Evolutionary conservation across 345 rosid genomes (phyloP).

Genomic region (Boechera divaricarpa): DNA sequence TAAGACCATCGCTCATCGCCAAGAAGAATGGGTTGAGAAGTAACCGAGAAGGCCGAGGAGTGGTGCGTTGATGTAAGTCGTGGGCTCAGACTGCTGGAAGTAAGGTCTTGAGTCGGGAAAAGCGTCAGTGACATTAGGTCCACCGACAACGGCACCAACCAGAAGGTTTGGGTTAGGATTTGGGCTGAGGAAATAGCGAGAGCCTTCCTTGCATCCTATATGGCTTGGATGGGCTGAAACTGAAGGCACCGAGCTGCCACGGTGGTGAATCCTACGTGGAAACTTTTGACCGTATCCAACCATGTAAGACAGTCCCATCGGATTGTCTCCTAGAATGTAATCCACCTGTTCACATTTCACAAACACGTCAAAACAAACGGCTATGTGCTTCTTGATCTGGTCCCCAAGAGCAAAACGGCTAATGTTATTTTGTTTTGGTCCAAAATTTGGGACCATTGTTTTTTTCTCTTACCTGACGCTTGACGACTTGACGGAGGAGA

Average conservation of each 20-base stretch:
- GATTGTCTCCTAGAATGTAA: constrained; percentile 94
- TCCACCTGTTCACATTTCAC: constrained; percentile 63
- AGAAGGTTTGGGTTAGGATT: constrained; percentile 82
- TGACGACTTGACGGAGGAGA: constrained; percentile 62
- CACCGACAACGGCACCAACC: constrained; percentile 88
- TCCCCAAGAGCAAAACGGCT: constrained; percentile 34
- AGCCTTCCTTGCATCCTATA: constrained; percentile 74
- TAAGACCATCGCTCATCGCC: constrained; percentile 32
- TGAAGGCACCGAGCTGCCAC: constrained; percentile 86
- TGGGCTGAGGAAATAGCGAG: constrained; percentile 62
- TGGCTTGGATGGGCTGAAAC: constrained; percentile 63
- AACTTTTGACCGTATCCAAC: constrained; percentile 85
- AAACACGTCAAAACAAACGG: constrained; percentile 18
- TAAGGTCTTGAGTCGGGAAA: constrained; percentile 82
- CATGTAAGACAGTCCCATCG: constrained; percentile 89
- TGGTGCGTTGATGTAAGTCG: constrained; percentile 96
- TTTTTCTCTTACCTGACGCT: constrained; percentile 56
- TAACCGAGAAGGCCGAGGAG: constrained; percentile 85
- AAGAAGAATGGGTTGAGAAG: constrained; percentile 68
- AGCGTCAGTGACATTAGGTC: constrained; percentile 78
- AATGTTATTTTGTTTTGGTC: constrained; percentile 22
- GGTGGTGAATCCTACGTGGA: constrained; percentile 91
- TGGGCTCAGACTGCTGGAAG: constrained; percentile 93
- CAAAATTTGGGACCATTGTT: constrained; percentile 31
- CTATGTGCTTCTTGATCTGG: constrained; percentile 1